Conservation (phyloP, 2,329 filamentous ascomycete genomes). For the Massarina eburnea region DNA sequence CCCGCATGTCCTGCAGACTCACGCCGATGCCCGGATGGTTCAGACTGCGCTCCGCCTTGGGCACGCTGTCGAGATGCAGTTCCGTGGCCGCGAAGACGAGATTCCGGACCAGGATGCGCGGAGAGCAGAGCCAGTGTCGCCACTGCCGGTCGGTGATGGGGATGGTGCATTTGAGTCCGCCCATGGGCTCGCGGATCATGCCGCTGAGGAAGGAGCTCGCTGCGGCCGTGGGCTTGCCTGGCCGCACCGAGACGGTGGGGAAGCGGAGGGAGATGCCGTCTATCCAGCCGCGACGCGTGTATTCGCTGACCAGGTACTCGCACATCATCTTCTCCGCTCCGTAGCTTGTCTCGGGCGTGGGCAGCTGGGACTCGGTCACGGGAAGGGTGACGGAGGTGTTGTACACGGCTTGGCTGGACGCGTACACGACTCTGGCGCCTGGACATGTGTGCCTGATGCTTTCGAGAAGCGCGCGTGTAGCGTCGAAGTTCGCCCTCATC, state of each 20-base stretch:
- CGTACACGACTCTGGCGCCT: slow-evolving; percentile 58
- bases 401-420: slow-evolving; percentile 63
- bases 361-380: slow-evolving; percentile 45
- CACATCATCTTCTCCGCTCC: slow-evolving; percentile 65
- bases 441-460: slow-evolving; percentile 52
- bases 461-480: slow-evolving; percentile 55
- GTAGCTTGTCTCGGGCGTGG: slow-evolving; percentile 64
- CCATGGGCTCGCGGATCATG: slow-evolving; percentile 65
- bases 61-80: slow-evolving; percentile 48
- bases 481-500: slow-evolving; percentile 60
- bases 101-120: slow-evolving; percentile 55
- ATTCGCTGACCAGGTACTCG: slow-evolving; percentile 64
- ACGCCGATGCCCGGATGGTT: slow-evolving; percentile 41
- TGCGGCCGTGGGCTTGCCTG: slow-evolving; percentile 61
- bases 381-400: slow-evolving; percentile 51
- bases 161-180: slow-evolving; percentile 51
- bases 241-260: slow-evolving; percentile 63
- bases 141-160: slow-evolving; percentile 50
- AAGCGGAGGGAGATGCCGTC: slow-evolving; percentile 62
- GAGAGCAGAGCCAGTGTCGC: slow-evolving; percentile 58
- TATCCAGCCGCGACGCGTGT: slow-evolving; percentile 61
- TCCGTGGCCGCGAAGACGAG: slow-evolving; percentile 48
- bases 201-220: slow-evolving; percentile 66
- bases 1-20: slow-evolving; percentile 56
- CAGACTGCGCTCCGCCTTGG: slow-evolving; percentile 48